Conservation (phyloP, 2,329 filamentous ascomycete species). For the Scedosporium boydii region DNA sequence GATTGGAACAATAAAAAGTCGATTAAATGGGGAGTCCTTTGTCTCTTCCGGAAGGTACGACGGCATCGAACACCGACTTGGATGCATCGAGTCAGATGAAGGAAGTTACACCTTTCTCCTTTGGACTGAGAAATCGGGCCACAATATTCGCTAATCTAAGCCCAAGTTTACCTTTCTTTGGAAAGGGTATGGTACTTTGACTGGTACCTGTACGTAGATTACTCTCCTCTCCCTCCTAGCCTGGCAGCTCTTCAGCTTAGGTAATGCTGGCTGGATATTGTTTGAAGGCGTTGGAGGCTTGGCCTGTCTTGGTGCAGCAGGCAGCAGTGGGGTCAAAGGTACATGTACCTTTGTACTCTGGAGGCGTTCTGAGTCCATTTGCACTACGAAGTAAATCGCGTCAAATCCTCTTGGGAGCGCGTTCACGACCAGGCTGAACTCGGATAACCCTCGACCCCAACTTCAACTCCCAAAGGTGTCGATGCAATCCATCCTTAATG, state of each 20-base stretch:
- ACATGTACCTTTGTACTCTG: no score
- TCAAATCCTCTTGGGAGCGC: neutral
- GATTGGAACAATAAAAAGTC: neutral
- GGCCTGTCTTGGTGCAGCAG: neutral
- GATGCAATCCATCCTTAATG: no score
- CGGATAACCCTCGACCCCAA: neutral
- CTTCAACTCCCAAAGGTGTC: no score
- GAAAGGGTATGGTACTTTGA: no score
- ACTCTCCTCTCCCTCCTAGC: neutral
- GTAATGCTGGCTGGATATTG: neutral
- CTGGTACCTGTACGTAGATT: no score
- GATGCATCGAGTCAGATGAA: no score
- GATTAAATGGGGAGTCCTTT: neutral
- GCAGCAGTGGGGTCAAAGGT: neutral
- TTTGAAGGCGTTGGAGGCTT: no score
- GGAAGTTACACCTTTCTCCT: no score
- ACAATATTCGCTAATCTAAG: no score
- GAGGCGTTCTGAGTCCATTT: neutral
- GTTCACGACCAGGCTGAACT: neutral
- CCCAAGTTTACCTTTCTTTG: no score
- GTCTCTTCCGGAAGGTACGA: neutral
- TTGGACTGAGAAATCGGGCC: no score
- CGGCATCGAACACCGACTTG: neutral
- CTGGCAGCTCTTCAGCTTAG: neutral
- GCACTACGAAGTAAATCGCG: no score